Conservation (phyloP, 1,139 yeast genomes). For the Candida gigantensis region DNA sequence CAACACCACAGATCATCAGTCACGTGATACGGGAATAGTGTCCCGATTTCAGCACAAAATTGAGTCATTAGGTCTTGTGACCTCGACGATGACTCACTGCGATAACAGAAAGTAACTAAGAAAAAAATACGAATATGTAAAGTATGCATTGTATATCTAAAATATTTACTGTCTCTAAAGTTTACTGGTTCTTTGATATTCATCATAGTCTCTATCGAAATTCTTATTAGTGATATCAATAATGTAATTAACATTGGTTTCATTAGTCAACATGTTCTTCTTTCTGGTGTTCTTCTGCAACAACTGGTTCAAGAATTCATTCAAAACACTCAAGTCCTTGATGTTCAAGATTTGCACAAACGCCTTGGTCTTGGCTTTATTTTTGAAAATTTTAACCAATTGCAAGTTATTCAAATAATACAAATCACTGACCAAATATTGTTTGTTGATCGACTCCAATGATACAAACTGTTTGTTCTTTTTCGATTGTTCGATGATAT, state of each 20-base stretch:
- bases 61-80: no score
- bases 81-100: no score
- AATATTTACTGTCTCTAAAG: conserved; percentile 6
- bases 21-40: no score
- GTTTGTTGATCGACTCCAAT: conserved; percentile 44
- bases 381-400: conserved; percentile 40
- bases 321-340: conserved; percentile 32
- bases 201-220: conserved; percentile 21
- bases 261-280: conserved; percentile 17
- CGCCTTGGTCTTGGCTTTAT: conserved; percentile 46
- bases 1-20: no score
- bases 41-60: no score
- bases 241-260: conserved; percentile 32
- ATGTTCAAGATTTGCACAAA: conserved; percentile 35
- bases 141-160: no score
- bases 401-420: conserved; percentile 41
- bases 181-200: conserved; percentile 5
- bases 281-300: conserved; percentile 15
- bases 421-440: conserved; percentile 43
- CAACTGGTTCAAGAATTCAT: conserved; percentile 29
- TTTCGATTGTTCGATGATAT: conserved; percentile 24
- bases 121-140: no score
- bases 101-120: no score
- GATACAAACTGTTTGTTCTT: conserved; percentile 19
- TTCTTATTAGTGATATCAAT: conserved; percentile 43